Evolutionary conservation across 257 asterid genomes (phyloP).

Genomic region (Rhazya stricta): DNA sequence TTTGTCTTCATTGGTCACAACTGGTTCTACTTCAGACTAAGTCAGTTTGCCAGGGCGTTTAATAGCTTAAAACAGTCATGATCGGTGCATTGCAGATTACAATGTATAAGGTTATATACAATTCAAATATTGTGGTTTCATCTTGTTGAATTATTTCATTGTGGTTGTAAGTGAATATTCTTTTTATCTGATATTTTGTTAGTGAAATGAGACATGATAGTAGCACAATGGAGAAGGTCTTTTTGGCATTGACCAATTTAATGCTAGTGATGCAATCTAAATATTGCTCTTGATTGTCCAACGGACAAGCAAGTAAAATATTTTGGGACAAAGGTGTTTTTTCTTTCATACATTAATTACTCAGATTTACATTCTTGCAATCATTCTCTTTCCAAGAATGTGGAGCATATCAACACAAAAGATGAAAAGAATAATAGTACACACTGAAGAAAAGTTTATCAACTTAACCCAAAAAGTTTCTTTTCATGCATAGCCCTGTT

Average conservation of each 20-base stretch:
- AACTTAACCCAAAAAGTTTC: no score
- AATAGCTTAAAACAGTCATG: not conserved
- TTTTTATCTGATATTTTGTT: not conserved
- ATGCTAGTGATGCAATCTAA: not conserved
- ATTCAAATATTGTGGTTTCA: not conserved
- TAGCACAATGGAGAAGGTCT: no score
- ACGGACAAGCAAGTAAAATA: not conserved
- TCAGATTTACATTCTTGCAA: not conserved
- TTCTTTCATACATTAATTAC: no score
- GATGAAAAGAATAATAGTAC: not conserved
- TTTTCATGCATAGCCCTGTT: not conserved
- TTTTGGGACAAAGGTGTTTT: no score
- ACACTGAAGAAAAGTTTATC: not conserved
- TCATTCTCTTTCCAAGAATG: not conserved
- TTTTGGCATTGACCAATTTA: no score
- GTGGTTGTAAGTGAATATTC: not conserved
- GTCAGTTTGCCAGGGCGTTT: not conserved
- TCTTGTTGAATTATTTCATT: not conserved
- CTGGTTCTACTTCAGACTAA: not conserved
- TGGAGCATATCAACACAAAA: not conserved
- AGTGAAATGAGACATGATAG: not conserved
- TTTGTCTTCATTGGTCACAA: not conserved
- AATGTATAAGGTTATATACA: not conserved
- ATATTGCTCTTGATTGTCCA: not conserved
- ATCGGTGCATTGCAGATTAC: not conserved